Percentiles rank a stretch among this genome's conserved stretches.
Conservation (phyloP, 2,329 filamentous ascomycete species). For the Colletotrichum sp. region DNA sequence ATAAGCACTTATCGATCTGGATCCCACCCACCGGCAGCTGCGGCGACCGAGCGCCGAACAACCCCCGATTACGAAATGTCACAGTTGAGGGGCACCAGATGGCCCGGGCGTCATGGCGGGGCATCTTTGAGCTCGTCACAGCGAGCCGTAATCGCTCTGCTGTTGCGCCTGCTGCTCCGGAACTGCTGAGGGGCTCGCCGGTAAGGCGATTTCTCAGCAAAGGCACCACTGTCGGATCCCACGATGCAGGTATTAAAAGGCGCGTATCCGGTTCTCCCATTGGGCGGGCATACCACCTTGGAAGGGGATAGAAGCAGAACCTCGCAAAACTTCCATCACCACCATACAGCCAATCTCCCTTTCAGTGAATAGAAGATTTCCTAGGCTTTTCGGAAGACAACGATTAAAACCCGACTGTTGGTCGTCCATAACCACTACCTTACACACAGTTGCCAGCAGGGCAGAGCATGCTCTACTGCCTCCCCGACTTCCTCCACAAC, state of each 20-base stretch:
- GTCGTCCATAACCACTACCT: not conserved
- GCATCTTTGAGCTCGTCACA: not conserved
- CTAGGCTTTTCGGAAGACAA: not conserved
- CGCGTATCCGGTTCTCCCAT: not conserved
- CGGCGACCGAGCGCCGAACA: not conserved
- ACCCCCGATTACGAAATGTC: not conserved
- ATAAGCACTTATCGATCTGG: not conserved
- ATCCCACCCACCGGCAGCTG: not conserved
- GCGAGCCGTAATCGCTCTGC: not conserved
- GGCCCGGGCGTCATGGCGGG: not conserved
- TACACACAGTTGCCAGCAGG: not conserved
- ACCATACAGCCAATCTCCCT: not conserved
- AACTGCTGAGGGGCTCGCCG: not conserved
- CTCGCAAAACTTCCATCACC: not conserved
- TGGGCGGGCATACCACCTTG: not conserved
- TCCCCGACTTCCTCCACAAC: constrained; percentile 19
- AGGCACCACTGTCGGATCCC: constrained; percentile 10
- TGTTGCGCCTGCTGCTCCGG: not conserved
- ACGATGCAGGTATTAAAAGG: constrained; percentile 12
- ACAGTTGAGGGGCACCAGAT: not conserved
- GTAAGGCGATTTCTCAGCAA: constrained; percentile 41
- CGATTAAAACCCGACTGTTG: not conserved
- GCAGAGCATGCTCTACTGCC: constrained; percentile 20
- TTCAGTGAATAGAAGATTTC: not conserved
- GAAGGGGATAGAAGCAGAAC: not conserved